These are phyloP conservation scores for Arctium lappa DNA, from an alignment of 129 eudicot species.

Conservation along the genomic window DNA sequence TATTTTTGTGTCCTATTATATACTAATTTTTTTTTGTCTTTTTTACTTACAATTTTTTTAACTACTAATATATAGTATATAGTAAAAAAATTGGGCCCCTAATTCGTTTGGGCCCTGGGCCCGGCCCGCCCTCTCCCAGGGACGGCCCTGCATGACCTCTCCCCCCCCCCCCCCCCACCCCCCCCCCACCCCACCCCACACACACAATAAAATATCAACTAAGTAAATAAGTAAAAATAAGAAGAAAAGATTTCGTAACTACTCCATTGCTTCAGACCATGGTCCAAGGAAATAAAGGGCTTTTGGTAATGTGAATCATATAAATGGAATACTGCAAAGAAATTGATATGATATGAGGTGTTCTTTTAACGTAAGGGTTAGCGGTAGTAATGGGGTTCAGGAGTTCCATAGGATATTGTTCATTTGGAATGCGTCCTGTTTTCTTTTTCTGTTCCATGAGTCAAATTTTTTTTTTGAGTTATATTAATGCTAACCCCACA, in stretches of 20 bases:
- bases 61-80: too few species aligned
- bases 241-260: neutral
- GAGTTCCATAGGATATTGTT: neutral
- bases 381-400: neutral
- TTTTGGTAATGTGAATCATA: slow-evolving; percentile 8
- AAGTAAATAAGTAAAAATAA: too few species aligned
- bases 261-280: slow-evolving; percentile 2
- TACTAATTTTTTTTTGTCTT: too few species aligned
- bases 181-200: neutral
- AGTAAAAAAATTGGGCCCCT: too few species aligned
- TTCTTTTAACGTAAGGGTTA: neutral
- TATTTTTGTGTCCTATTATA: too few species aligned
- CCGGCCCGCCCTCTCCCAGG: too few species aligned
- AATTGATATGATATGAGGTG: neutral
- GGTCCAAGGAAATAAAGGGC: slow-evolving; percentile 4
- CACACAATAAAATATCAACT: neutral
- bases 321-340: neutral
- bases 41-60: too few species aligned
- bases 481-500: neutral
- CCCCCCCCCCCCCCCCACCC: neutral
- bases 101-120: too few species aligned
- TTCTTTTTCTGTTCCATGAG: neutral
- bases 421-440: neutral
- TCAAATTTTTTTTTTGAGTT: neutral
- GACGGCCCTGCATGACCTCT: too few species aligned